phyloP scores from a whole-genome alignment of 306 rosid genomes.

The Castanospermum australe region DNA sequence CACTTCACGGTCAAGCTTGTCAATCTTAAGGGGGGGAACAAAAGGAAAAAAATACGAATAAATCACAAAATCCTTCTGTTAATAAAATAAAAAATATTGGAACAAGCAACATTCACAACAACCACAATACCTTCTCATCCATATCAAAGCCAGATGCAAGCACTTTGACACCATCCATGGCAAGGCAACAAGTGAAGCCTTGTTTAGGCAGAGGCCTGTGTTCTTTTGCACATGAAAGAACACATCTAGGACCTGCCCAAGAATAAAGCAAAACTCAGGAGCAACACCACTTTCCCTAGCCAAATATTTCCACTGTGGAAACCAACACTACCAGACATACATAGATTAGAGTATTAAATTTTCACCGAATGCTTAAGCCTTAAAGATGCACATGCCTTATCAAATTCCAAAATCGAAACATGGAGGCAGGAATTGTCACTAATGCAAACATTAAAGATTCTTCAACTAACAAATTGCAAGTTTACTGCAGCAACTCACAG shows the following conservation, averaged over 20 bases:
- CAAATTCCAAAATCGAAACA: conserved; percentile 24
- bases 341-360: neutral
- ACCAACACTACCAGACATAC: neutral
- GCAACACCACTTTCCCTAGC: neutral
- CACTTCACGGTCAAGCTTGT: neutral
- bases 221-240: conserved; percentile 75
- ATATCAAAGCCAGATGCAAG: conserved; percentile 87
- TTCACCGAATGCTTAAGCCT: neutral
- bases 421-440: neutral
- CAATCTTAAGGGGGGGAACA: neutral
- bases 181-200: conserved; percentile 87
- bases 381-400: neutral
- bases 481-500: neutral
- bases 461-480: neutral
- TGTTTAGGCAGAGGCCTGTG: conserved; percentile 67
- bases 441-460: neutral
- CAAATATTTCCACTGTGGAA: neutral
- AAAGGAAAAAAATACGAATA: neutral
- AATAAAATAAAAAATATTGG: neutral
- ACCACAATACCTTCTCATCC: conserved; percentile 69
- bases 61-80: neutral
- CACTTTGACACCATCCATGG: conserved; percentile 89
- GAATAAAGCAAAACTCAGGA: conserved; percentile 24
- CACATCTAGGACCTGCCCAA: conserved; percentile 83
- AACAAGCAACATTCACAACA: conserved; percentile 23